Percentiles rank a stretch among this genome's conserved stretches.
phyloP scores from a whole-genome alignment of 768 basidiomycete species.

The Russula sp. region DNA sequence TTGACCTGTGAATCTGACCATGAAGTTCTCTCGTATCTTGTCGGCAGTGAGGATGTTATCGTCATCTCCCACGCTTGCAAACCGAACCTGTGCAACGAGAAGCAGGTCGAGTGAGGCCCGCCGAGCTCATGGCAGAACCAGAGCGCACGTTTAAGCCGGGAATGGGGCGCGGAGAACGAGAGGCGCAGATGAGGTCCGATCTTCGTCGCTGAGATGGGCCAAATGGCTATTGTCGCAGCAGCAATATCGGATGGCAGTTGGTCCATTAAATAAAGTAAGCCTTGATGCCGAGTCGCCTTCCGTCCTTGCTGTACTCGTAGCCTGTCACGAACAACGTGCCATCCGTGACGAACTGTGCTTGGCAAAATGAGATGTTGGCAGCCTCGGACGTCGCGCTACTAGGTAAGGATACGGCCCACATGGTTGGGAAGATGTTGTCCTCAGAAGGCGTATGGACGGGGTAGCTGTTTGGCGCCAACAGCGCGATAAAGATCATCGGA shows the following conservation, averaged over 20 bases:
- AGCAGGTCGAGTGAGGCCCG: slow-evolving; percentile 36
- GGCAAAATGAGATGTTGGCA: no score
- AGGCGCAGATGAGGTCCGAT: slow-evolving; percentile 21
- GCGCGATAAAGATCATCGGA: no score
- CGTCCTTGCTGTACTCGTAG: slow-evolving; percentile 33
- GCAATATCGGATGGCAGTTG: slow-evolving; percentile 28
- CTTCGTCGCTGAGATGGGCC: slow-evolving; percentile 12
- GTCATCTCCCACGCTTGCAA: slow-evolving; percentile 18
- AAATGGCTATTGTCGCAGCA: slow-evolving; percentile 1
- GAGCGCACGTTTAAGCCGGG: slow-evolving; percentile 23
- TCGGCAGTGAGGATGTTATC: slow-evolving; percentile 30
- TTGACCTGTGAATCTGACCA: slow-evolving; percentile 37
- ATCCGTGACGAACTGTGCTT: neutral
- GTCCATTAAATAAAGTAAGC: slow-evolving; percentile 38
- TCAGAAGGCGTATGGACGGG: no score
- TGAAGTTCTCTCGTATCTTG: slow-evolving; percentile 12
- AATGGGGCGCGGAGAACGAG: slow-evolving; percentile 31
- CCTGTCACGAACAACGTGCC: slow-evolving; percentile 34
- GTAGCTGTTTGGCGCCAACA: no score
- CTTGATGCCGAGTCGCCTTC: slow-evolving; percentile 35
- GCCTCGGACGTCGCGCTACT: no score
- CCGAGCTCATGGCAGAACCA: slow-evolving; percentile 37
- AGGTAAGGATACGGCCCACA: no score
- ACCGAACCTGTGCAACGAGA: slow-evolving; percentile 31
- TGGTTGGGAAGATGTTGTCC: no score